Evolutionary conservation across 768 basidiomycete genomes (phyloP).

Genomic region (Boletus subparvulus): DNA sequence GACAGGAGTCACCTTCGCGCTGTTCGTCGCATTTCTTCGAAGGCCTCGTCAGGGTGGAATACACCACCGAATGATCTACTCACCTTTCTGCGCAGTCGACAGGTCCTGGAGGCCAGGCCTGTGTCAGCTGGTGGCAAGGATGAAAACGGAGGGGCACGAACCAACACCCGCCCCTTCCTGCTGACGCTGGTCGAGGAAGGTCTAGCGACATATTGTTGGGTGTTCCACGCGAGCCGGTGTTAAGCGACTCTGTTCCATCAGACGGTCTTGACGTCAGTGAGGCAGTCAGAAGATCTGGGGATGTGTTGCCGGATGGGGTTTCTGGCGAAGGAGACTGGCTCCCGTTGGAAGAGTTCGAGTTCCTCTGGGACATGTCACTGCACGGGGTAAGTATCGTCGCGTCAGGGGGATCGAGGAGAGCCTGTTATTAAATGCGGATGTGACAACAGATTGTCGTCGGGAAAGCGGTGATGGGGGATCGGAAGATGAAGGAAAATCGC

Average conservation of each 20-base stretch:
- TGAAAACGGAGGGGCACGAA: slow-evolving; percentile 37
- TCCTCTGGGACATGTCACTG: slow-evolving; percentile 48
- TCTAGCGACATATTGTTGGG: slow-evolving; percentile 49
- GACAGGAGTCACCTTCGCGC: slow-evolving; percentile 75
- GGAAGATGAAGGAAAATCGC: slow-evolving; percentile 29
- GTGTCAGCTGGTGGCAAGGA: slow-evolving; percentile 6
- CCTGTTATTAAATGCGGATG: slow-evolving; percentile 27
- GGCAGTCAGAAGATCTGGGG: slow-evolving; percentile 42
- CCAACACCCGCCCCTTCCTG: slow-evolving; percentile 80
- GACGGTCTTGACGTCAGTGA: slow-evolving; percentile 37
- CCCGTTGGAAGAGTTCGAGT: slow-evolving; percentile 47
- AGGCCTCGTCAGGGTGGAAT: slow-evolving; percentile 3
- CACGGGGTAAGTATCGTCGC: slow-evolving; percentile 15
- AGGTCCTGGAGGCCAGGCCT: slow-evolving; percentile 55
- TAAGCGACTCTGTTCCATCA: slow-evolving; percentile 33
- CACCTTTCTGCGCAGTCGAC: slow-evolving; percentile 80
- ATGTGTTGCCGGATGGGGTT: slow-evolving; percentile 42
- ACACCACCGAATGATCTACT: background rate
- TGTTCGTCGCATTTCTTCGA: slow-evolving; percentile 86
- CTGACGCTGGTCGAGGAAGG: slow-evolving; percentile 51
- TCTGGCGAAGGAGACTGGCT: slow-evolving; percentile 51
- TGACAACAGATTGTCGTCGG: slow-evolving; percentile 20
- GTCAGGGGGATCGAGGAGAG: slow-evolving; percentile 25
- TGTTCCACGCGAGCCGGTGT: slow-evolving; percentile 35
- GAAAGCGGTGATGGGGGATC: slow-evolving; percentile 29